Conservation (phyloP, 23 red algal species). For the Gracilariopsis chorda region DNA sequence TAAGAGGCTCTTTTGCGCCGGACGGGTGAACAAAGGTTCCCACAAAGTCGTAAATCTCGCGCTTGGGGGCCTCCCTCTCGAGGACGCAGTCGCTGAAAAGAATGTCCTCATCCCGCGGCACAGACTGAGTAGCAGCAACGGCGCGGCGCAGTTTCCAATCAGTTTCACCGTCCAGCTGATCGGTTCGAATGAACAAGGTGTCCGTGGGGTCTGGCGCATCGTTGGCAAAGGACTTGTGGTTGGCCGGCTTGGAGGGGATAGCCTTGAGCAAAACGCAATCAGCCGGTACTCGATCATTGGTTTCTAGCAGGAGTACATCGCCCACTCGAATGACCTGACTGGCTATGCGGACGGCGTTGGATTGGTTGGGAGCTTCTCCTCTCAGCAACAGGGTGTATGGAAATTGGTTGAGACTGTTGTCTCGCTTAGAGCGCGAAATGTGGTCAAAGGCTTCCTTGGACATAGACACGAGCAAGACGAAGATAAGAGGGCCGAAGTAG, state of each 20-base stretch:
- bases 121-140: conserved; percentile 68
- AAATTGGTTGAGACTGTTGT: conserved; percentile 75
- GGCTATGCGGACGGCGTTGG: conserved; percentile 51
- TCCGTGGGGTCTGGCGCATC: conserved; percentile 31
- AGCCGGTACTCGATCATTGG: conserved; percentile 90
- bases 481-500: conserved; percentile 91
- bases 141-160: conserved; percentile 99
- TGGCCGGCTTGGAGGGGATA: conserved; percentile 12
- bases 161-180: conserved; percentile 98
- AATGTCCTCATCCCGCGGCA: conserved; percentile 65
- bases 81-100: conserved; percentile 45
- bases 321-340: conserved; percentile 91
- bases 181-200: conserved; percentile 92
- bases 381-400: conserved; percentile 62
- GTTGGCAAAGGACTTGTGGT: neutral
- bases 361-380: neutral
- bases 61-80: conserved; percentile 79
- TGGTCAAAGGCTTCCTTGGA: conserved; percentile 91
- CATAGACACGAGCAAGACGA: conserved; percentile 84
- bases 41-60: conserved; percentile 94
- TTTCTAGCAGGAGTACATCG: conserved; percentile 86
- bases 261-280: conserved; percentile 91
- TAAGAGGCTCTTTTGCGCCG: conserved; percentile 68
- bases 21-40: conserved; percentile 73
- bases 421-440: conserved; percentile 67